A percentile compares a stretch with the other conserved stretches of the same genome.
phyloP scores from a whole-genome alignment of 2,329 filamentous ascomycete species.

The Aspergillus sp. region DNA sequence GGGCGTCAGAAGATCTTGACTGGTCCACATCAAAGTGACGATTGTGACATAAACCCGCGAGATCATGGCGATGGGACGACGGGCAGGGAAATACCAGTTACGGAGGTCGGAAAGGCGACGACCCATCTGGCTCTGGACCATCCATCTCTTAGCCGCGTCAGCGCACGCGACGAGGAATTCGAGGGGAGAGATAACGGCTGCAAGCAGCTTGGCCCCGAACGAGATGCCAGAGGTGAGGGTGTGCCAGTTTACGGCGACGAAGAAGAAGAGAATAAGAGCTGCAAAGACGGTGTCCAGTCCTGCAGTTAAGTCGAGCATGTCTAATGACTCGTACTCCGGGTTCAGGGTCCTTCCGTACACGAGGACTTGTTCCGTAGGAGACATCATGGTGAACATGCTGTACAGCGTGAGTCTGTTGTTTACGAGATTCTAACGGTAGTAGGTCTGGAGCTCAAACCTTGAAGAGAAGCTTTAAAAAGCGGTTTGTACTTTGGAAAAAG shows the following conservation, averaged over 20 bases:
- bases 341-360: slow-evolving; percentile 17
- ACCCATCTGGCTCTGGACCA: neutral
- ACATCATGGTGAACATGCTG: slow-evolving; percentile 15
- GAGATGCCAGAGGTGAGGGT: slow-evolving; percentile 1
- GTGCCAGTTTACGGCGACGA: slow-evolving; percentile 5
- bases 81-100: slow-evolving; percentile 15
- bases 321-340: slow-evolving; percentile 1
- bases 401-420: too few relatives aligned
- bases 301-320: slow-evolving; percentile 14
- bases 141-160: neutral
- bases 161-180: neutral
- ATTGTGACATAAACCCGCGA: slow-evolving; percentile 5
- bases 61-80: slow-evolving; percentile 4
- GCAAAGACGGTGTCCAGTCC: slow-evolving; percentile 12
- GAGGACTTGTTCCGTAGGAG: slow-evolving; percentile 17
- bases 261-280: slow-evolving; percentile 5
- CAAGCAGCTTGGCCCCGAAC: neutral
- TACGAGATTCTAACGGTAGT: too few relatives aligned
- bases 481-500: neutral
- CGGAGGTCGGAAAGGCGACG: neutral
- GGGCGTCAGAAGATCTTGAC: slow-evolving; percentile 8
- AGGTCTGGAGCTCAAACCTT: too few relatives aligned
- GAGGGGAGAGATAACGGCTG: neutral
- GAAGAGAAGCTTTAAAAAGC: too few relatives aligned
- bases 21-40: neutral